Evolutionary conservation across 179 eudicot genomes (phyloP).

Genomic region (Beta lomatogona): DNA sequence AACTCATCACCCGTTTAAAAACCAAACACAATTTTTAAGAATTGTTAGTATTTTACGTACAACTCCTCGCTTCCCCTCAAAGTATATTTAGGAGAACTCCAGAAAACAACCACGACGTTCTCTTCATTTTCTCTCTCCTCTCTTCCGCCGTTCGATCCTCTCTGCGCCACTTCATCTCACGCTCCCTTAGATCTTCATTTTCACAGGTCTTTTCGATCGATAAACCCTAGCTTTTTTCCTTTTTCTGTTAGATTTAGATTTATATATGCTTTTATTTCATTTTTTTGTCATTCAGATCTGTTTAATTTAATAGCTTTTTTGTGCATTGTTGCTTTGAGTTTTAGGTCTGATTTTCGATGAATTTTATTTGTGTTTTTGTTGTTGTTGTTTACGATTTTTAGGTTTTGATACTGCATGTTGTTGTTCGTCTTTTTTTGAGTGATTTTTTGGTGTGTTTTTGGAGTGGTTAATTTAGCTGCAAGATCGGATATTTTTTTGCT

Average conservation of each 20-base stretch:
- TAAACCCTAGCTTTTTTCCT: background rate
- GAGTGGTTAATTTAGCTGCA: background rate
- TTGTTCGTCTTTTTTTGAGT: background rate
- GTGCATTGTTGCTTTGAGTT: background rate
- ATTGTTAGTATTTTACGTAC: too few relatives aligned
- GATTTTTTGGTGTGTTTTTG: background rate
- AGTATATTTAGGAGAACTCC: constrained; percentile 1
- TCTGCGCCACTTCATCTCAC: background rate
- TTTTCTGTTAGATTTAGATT: background rate
- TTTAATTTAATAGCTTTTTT: background rate
- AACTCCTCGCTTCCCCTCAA: background rate
- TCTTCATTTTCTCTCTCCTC: constrained; percentile 4
- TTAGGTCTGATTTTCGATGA: background rate
- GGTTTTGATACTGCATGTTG: background rate
- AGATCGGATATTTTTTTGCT: background rate
- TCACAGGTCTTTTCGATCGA: background rate
- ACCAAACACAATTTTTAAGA: too few relatives aligned
- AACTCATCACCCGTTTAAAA: too few relatives aligned
- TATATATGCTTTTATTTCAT: background rate
- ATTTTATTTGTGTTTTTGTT: too few relatives aligned
- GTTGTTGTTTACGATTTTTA: background rate
- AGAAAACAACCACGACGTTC: background rate
- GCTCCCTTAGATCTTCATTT: background rate
- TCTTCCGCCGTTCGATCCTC: constrained; percentile 16
- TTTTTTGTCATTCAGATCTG: background rate